Evolutionary conservation across 2,329 filamentous ascomycete species (phyloP).

Genomic region (Scolecobasidium constrictum): DNA sequence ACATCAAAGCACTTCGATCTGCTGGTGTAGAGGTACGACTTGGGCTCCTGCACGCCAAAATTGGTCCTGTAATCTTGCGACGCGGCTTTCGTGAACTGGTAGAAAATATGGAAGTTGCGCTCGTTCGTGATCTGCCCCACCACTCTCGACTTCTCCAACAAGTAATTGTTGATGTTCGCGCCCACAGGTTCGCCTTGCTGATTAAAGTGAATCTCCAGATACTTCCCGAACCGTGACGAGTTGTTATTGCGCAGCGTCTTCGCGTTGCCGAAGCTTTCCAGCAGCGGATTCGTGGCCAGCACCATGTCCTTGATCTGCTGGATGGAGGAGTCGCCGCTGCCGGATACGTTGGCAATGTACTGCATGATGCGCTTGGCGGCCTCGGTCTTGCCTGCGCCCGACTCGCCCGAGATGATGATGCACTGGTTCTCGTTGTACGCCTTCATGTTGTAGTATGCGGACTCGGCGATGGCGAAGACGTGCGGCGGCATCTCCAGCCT

Average conservation of each 20-base stretch:
- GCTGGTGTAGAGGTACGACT: conserved; percentile 89
- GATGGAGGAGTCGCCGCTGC: conserved; percentile 72
- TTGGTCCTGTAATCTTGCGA: conserved; percentile 66
- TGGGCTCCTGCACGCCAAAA: conserved; percentile 72
- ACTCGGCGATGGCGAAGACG: conserved; percentile 94
- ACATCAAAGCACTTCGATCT: conserved; percentile 92
- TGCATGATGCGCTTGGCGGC: conserved; percentile 99
- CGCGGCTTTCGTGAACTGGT: conserved; percentile 94
- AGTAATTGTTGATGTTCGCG: conserved; percentile 96
- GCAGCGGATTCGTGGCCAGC: conserved; percentile 88
- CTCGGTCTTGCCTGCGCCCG: conserved; percentile 95
- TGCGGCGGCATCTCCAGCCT: conserved; percentile 86
- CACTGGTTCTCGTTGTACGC: conserved; percentile 98
- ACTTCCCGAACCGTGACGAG: conserved; percentile 96
- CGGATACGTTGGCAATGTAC: conserved; percentile 96
- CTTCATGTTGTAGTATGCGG: conserved; percentile 99
- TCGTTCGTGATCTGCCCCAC: conserved; percentile 92
- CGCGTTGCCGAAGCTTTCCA: conserved; percentile 96
- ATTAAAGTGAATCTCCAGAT: conserved; percentile 96
- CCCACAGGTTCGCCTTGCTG: conserved; percentile 81
- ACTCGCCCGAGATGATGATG: conserved; percentile 98
- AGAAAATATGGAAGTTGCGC: conserved; percentile 98
- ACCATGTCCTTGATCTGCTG: conserved; percentile 99
- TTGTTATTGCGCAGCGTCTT: conserved; percentile 99
- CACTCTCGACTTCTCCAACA: conserved; percentile 90